Conservation (phyloP, 2,329 filamentous ascomycete species). For the Fusarium humuli region DNA sequence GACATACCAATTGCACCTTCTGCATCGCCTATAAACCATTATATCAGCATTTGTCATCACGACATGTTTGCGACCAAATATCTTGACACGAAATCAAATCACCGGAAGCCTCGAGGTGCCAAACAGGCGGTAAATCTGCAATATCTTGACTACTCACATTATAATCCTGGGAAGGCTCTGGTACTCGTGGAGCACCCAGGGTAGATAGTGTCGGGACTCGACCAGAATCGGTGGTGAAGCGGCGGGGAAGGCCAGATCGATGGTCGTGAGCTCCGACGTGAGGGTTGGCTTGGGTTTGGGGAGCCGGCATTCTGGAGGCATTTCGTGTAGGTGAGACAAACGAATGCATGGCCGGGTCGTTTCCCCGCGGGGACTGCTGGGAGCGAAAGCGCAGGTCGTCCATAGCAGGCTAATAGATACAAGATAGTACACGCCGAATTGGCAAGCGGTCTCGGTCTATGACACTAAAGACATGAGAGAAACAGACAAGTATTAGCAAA, state of each 20-base stretch:
- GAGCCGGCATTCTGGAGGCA: constrained; percentile 70
- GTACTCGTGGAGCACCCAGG: constrained; percentile 54
- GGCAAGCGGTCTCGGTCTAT: constrained; percentile 50
- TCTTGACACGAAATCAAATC: constrained; percentile 28
- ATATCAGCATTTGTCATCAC: constrained; percentile 40
- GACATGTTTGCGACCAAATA: neutral
- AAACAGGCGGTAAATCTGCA: constrained; percentile 1
- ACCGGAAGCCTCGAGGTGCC: neutral
- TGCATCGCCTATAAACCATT: constrained; percentile 67
- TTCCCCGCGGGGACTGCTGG: constrained; percentile 77
- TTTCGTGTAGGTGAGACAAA: constrained; percentile 81
- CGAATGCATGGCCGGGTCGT: constrained; percentile 79
- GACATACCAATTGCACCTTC: constrained; percentile 81
- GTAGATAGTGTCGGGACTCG: constrained; percentile 80
- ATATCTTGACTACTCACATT: constrained; percentile 50
- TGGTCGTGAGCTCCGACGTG: constrained; percentile 69
- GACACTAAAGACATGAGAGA: constrained; percentile 54
- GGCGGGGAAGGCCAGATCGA: constrained; percentile 83
- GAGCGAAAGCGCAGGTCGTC: constrained; percentile 83
- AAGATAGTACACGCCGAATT: constrained; percentile 56
- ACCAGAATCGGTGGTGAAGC: constrained; percentile 93
- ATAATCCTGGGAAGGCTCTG: constrained; percentile 63
- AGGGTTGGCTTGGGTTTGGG: constrained; percentile 57
- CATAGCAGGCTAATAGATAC: constrained; percentile 63
- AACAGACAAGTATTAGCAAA: constrained; percentile 49